phyloP scores from a whole-genome alignment of 129 eudicot genomes.

The Logfia minima region DNA sequence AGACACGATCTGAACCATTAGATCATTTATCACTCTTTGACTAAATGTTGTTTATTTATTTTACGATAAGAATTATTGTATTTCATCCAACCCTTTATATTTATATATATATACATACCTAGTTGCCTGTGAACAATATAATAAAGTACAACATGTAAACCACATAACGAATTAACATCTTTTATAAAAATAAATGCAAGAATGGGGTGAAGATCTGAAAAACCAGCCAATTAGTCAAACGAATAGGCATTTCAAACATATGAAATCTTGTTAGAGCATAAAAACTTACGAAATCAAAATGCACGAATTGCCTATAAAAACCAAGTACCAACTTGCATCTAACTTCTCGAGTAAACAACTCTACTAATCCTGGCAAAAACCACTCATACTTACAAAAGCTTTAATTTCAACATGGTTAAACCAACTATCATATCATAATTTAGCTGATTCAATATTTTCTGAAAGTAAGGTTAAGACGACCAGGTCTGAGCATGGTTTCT shows the following conservation, averaged over 20 bases:
- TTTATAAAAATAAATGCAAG: background rate
- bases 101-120: too few relatives aligned
- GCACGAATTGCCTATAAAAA: background rate
- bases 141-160: background rate
- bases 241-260: background rate
- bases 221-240: background rate
- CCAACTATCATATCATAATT: background rate
- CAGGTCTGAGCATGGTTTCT: background rate
- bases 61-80: too few relatives aligned
- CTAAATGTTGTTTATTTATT: too few relatives aligned
- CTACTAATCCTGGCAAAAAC: background rate
- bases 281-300: background rate
- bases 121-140: background rate
- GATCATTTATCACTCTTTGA: too few relatives aligned
- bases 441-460: background rate
- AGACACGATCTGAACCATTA: too few relatives aligned
- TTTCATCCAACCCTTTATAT: too few relatives aligned
- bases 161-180: too few relatives aligned
- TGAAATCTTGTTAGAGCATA: background rate
- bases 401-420: background rate
- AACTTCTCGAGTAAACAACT: background rate
- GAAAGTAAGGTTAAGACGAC: background rate
- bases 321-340: background rate
- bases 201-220: background rate
- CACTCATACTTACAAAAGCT: background rate